Percentiles rank a stretch among this genome's conserved stretches.
Evolutionary conservation across 768 basidiomycete species (phyloP).

Genomic region (Termitomyces sp.): DNA sequence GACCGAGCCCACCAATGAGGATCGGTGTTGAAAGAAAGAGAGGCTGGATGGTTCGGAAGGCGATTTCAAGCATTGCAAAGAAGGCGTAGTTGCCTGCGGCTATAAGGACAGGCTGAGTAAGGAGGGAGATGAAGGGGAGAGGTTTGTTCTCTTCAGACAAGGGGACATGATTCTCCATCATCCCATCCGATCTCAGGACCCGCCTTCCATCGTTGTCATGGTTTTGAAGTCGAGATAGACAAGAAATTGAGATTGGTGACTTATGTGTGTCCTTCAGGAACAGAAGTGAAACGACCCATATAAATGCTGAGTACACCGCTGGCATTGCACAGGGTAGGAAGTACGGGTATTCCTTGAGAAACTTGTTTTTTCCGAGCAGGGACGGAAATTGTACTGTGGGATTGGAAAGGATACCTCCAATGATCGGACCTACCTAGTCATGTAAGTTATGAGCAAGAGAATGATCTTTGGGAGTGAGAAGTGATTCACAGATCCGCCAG

Average conservation of each 20-base stretch:
- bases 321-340: not conserved
- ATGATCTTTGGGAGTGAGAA: not conserved
- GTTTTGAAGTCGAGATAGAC: not conserved
- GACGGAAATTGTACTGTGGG: not conserved
- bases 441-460: not conserved
- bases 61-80: not conserved
- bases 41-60: not conserved
- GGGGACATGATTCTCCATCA: not conserved
- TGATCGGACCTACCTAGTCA: not conserved
- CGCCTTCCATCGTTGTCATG: not conserved
- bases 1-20: not conserved
- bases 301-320: not conserved
- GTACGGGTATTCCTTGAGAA: not conserved
- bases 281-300: not conserved
- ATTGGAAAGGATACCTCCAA: not conserved
- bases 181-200: not conserved
- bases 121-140: not conserved
- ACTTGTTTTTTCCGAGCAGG: not conserved
- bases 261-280: not conserved
- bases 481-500: conserved; percentile 5
- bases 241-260: not conserved
- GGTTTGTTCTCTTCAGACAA: not conserved
- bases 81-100: not conserved
- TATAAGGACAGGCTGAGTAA: not conserved
- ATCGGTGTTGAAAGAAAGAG: not conserved